Percentiles rank a stretch among this genome's conserved stretches.
Evolutionary conservation across 78 protist species (phyloP).

Genomic region (Tieghemostelium lacteum): DNA sequence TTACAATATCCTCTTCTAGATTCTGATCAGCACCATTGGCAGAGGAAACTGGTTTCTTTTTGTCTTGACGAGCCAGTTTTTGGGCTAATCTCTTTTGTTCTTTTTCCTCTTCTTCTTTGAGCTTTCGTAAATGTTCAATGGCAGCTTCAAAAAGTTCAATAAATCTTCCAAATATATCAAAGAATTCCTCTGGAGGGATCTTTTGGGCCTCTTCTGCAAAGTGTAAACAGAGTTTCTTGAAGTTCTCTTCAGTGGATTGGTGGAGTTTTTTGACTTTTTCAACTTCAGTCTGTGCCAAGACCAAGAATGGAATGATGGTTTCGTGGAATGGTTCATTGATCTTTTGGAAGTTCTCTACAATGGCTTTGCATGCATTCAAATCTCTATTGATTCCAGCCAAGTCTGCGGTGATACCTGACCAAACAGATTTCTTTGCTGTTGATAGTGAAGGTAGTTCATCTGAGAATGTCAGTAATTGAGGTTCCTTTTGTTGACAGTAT

Average conservation of each 20-base stretch:
- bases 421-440: conserved; percentile 34
- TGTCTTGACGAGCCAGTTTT: conserved; percentile 20
- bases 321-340: conserved; percentile 55
- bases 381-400: conserved; percentile 27
- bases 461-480: conserved; percentile 29
- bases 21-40: conserved; percentile 10
- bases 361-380: neutral
- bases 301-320: conserved; percentile 35
- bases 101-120: conserved; percentile 44
- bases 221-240: conserved; percentile 55
- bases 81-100: conserved; percentile 45
- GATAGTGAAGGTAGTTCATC: conserved; percentile 51
- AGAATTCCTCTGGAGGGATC: conserved; percentile 58
- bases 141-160: conserved; percentile 23
- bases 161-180: conserved; percentile 54
- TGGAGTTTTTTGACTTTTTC: conserved; percentile 60
- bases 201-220: conserved; percentile 46
- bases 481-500: conserved; percentile 41
- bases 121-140: neutral
- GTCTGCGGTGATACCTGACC: conserved; percentile 72
- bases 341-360: conserved; percentile 56
- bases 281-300: conserved; percentile 3
- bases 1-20: conserved; percentile 72
- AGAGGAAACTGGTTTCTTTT: neutral
- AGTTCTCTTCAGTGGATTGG: conserved; percentile 44